Conservation (phyloP, 352 stramenopile species). For the Globisporangium cylindrosporum region DNA sequence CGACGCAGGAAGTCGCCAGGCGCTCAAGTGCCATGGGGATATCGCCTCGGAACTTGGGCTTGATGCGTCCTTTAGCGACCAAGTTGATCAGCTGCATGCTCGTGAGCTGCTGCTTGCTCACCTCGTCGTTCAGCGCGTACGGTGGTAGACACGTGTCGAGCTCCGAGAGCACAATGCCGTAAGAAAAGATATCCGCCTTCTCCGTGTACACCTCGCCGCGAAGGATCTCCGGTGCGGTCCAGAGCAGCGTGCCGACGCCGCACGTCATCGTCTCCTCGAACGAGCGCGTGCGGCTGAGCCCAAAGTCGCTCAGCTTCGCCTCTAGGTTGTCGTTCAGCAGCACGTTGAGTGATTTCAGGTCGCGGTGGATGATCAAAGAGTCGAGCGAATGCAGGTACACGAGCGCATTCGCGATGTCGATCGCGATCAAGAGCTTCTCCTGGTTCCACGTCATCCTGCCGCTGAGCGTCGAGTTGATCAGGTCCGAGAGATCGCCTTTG, state of each 20-base stretch:
- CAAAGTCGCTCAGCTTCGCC: constrained; percentile 77
- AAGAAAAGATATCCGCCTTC: constrained; percentile 36
- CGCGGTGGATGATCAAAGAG: constrained; percentile 12
- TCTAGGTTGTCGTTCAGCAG: constrained; percentile 40
- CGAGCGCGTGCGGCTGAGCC: constrained; percentile 26
- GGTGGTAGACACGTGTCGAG: constrained; percentile 32
- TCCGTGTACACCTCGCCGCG: constrained; percentile 41
- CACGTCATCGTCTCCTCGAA: constrained; percentile 41
- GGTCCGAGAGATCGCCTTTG: constrained; percentile 27
- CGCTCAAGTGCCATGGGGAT: constrained; percentile 13
- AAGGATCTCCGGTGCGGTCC: constrained; percentile 52
- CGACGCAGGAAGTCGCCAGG: constrained; percentile 20
- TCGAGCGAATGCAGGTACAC: constrained; percentile 12
- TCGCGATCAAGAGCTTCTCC: constrained; percentile 34
- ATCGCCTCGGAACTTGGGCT: constrained; percentile 17
- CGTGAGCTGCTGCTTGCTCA: constrained; percentile 21
- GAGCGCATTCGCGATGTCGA: constrained; percentile 30
- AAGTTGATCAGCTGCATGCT: constrained; percentile 32
- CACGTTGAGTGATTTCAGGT: constrained; percentile 25
- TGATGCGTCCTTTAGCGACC: constrained; percentile 24
- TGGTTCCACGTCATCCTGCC: constrained; percentile 17
- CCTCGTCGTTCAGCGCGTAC: constrained; percentile 30
- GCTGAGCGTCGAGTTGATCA: constrained; percentile 29
- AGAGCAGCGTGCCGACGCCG: constrained; percentile 39
- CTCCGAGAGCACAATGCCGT: constrained; percentile 34